A percentile compares a stretch with the other conserved stretches of the same genome.
phyloP scores from a whole-genome alignment of 1,139 yeast species.

The Scheffersomyces stambukii region DNA sequence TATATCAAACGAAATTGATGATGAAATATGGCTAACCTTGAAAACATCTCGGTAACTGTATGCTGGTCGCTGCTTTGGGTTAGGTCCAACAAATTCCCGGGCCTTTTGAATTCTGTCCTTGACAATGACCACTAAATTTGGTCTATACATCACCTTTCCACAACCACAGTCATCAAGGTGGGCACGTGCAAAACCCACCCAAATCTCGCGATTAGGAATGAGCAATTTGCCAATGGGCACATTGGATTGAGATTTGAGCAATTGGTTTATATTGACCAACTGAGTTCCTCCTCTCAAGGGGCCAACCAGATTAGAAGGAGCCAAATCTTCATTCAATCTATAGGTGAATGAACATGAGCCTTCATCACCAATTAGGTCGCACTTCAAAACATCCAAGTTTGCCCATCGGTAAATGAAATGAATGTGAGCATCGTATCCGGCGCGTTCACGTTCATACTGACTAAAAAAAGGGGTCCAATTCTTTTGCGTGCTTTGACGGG shows the following conservation, averaged over 20 bases:
- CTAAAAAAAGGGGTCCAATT: constrained; percentile 31
- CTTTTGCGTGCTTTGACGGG: constrained; percentile 17
- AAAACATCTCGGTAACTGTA: constrained; percentile 10
- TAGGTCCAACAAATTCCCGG: constrained; percentile 7
- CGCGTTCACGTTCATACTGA: constrained; percentile 11
- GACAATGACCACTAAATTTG: constrained; percentile 37
- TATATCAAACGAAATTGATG: constrained; percentile 35
- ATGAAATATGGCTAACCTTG: constrained; percentile 25
- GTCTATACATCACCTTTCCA: constrained; percentile 44
- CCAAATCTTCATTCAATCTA: constrained; percentile 16
- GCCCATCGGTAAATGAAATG: constrained; percentile 29
- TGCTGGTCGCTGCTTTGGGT: not conserved
- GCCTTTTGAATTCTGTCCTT: constrained; percentile 25
- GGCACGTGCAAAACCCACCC: constrained; percentile 50
- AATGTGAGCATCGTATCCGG: constrained; percentile 16
- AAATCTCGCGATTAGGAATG: constrained; percentile 34
- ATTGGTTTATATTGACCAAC: constrained; percentile 17
- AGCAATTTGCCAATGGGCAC: constrained; percentile 6
- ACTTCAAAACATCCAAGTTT: constrained; percentile 21
- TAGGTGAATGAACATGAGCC: constrained; percentile 23
- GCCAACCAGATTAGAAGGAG: constrained; percentile 19
- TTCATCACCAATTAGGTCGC: constrained; percentile 15
- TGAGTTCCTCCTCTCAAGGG: constrained; percentile 34
- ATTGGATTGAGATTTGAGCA: constrained; percentile 8
- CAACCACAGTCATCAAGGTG: constrained; percentile 46